Evolutionary conservation across 2,329 filamentous ascomycete genomes (phyloP), one percentile per base, ranked within the genome.

Genomic region (Nothopassalora personata): DNA sequence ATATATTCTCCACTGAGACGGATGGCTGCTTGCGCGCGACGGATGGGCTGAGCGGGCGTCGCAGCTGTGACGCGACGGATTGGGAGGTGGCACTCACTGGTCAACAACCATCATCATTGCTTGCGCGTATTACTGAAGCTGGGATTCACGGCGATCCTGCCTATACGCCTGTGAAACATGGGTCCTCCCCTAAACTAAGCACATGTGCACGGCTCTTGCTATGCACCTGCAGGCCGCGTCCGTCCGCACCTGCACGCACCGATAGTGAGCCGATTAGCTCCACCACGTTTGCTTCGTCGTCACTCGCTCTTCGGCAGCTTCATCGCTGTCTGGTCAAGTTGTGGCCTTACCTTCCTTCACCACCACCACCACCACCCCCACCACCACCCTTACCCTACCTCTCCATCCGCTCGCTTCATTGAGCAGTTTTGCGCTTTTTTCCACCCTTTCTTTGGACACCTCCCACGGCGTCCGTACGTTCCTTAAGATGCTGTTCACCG

Each of bases 401-500:
- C 8, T 19, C 10, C 53, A 33, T 23, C 27, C 19, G 27, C 36
- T 33, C 39, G 27, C 36, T 33, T 27, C 28, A 10, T 33, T 31
- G 53, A 36, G 10, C 53, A 47, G 23, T 9, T 18, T 54, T 54
- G 53, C 9, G 27, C 39, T 33, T 28, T 19, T 54, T 47, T 54
- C 36, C 31, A 31, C 45, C 46, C 54, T 19, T 23, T 19, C 28
- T 50, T 56, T 50, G 48, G 48, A 54, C 53, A 46, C 19, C 53
- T n/a, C n/a, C 5, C 11, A 19, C 27, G 31, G 53, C 43, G 36
- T 54, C 39, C 30, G 30, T 51, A 30, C 49, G 3, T 28, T 51
- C 49, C 4, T 57, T 47, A 51, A 11, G 15, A 57, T 57, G 55
- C 55, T 28, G 19, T 45, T 53, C 47, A 52, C 48, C 23, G n/a